Evolutionary conservation across 1,139 yeast species (phyloP).

Genomic region (Lizanozyma gosingica): DNA sequence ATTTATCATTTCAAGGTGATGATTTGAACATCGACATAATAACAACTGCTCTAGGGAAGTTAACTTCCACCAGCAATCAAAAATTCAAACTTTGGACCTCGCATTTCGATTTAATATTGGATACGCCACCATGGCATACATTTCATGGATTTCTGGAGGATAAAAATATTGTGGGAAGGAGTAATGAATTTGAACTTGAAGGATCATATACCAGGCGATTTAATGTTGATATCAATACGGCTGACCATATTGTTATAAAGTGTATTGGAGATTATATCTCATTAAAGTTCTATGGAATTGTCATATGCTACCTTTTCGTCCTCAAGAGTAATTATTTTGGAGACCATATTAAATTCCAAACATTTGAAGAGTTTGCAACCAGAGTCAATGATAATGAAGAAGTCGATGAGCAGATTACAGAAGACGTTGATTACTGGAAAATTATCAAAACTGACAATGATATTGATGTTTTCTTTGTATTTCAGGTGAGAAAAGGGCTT

Average conservation of each 20-base stretch:
- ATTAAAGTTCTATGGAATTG: conserved; percentile 68
- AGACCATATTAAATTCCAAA: conserved; percentile 70
- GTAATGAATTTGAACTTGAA: conserved; percentile 47
- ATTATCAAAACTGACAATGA: conserved; percentile 56
- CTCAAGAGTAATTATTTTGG: conserved; percentile 88
- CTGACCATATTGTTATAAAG: conserved; percentile 61
- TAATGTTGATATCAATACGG: conserved; percentile 52
- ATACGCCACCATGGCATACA: conserved; percentile 92
- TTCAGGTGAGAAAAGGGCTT: conserved; percentile 62
- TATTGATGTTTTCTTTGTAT: conserved; percentile 64
- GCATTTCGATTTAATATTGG: conserved; percentile 50
- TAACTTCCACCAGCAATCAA: conserved; percentile 48
- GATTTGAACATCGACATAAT: conserved; percentile 36
- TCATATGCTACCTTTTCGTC: conserved; percentile 66
- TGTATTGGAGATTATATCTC: conserved; percentile 61
- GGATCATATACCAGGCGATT: conserved; percentile 63
- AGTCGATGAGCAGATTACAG: neutral
- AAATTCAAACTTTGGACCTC: conserved; percentile 50
- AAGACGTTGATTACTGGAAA: conserved; percentile 27
- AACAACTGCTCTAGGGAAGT: conserved; percentile 57
- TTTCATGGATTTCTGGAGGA: conserved; percentile 58
- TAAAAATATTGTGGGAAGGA: conserved; percentile 53
- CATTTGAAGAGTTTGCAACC: conserved; percentile 67
- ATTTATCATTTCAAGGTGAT: conserved; percentile 64
- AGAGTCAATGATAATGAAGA: conserved; percentile 6